phyloP scores from a whole-genome alignment of 306 rosid genomes.

The Erythrophleum fordii region DNA sequence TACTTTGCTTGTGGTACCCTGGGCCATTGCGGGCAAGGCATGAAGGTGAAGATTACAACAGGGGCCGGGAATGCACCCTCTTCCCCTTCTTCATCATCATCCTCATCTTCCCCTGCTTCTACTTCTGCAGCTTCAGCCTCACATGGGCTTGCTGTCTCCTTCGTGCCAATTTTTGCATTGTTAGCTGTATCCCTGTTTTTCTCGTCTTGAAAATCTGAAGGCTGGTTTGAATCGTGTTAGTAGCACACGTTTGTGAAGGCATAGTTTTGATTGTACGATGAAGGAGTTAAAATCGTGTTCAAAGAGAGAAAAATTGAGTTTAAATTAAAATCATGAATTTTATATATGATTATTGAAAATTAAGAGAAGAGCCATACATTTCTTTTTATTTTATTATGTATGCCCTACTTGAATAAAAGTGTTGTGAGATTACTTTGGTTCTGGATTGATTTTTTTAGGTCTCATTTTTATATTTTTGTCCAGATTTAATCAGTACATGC shows the following conservation, averaged over 20 bases:
- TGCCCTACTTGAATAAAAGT: neutral
- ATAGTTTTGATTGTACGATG: too few relatives aligned
- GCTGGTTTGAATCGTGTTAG: neutral
- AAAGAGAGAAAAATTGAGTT: neutral
- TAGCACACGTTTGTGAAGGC: too few relatives aligned
- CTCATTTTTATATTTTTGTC: too few relatives aligned
- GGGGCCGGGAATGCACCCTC: conserved; percentile 52
- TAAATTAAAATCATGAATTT: too few relatives aligned
- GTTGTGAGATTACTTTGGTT: neutral
- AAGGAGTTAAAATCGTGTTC: too few relatives aligned
- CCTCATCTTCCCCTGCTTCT: conserved; percentile 41
- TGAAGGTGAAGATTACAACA: conserved; percentile 72
- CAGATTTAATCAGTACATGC: neutral
- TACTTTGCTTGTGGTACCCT: conserved; percentile 82
- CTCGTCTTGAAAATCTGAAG: conserved; percentile 35
- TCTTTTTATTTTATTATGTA: neutral
- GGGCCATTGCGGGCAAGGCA: conserved; percentile 84
- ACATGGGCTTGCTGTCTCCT: conserved; percentile 32
- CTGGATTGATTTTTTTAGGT: neutral
- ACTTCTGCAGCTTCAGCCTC: conserved; percentile 42
- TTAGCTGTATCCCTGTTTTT: conserved; percentile 29
- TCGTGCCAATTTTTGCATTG: conserved; percentile 32
- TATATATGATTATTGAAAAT: neutral
- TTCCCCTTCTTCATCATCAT: conserved; percentile 40
- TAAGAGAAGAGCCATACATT: neutral